A percentile compares a stretch with the other conserved stretches of the same genome.
phyloP scores from a whole-genome alignment of 352 stramenopile genomes.

The Elongisporangium undulatum region DNA sequence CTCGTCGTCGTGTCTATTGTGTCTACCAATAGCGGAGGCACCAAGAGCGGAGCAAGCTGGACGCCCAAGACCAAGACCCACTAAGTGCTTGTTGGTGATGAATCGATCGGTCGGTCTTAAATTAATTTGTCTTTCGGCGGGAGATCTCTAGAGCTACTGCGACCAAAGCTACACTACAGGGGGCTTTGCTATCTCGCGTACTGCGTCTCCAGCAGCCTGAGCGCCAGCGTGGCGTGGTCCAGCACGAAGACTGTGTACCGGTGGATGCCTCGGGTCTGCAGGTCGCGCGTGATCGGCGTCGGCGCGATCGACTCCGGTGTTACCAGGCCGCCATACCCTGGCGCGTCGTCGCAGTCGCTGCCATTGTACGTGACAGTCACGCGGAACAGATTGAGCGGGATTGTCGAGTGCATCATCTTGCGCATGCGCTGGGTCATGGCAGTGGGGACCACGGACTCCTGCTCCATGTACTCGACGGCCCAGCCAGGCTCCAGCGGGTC shows the following conservation, averaged over 20 bases:
- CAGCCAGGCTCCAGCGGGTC: conserved; percentile 51
- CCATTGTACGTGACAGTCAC: conserved; percentile 45
- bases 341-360: conserved; percentile 10
- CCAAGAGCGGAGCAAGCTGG: conserved; percentile 6
- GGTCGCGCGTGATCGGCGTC: conserved; percentile 69
- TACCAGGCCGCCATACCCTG: conserved; percentile 39
- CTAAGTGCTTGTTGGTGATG: neutral
- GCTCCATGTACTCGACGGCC: conserved; percentile 79
- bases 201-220: conserved; percentile 31
- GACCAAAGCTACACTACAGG: neutral
- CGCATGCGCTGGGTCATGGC: conserved; percentile 66
- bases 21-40: conserved; percentile 7
- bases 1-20: conserved; percentile 30
- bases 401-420: conserved; percentile 76
- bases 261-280: conserved; percentile 67
- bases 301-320: conserved; percentile 78
- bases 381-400: conserved; percentile 75
- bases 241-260: conserved; percentile 75
- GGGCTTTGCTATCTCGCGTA: neutral
- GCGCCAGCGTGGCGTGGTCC: conserved; percentile 65
- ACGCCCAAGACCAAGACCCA: conserved; percentile 11
- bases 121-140: conserved; percentile 3
- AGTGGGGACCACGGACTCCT: conserved; percentile 52
- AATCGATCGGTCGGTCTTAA: neutral
- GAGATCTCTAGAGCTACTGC: neutral